These are phyloP conservation scores for Globisporangium solare DNA, from an alignment of 352 stramenopile species.

Conservation along the genomic window DNA sequence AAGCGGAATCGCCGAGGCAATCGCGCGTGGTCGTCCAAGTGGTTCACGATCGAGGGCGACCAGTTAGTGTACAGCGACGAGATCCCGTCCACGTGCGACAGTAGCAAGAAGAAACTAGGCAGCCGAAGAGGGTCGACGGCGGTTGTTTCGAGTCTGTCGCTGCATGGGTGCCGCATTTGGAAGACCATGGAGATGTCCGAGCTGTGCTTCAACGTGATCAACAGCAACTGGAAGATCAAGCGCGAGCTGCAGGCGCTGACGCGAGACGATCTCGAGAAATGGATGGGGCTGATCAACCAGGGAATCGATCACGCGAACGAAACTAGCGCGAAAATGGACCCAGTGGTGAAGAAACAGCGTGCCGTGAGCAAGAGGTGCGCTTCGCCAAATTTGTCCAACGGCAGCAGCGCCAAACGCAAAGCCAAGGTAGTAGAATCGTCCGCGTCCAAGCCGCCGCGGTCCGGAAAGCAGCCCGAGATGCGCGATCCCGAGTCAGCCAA, in stretches of 20 bases:
- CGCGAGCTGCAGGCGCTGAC: conserved; percentile 65
- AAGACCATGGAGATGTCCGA: conserved; percentile 86
- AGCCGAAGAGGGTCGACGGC: conserved; percentile 12
- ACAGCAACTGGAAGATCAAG: conserved; percentile 80
- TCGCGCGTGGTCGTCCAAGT: conserved; percentile 66
- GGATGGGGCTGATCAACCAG: conserved; percentile 73
- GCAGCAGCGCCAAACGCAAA: conserved; percentile 6
- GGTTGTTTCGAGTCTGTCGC: conserved; percentile 47
- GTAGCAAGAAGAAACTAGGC: conserved; percentile 8
- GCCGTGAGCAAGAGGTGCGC: neutral
- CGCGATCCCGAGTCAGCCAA: conserved; percentile 7
- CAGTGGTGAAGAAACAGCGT: neutral
- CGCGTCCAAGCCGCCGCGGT: neutral
- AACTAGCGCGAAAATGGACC: conserved; percentile 1
- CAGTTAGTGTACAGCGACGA: conserved; percentile 72
- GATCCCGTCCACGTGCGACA: conserved; percentile 16
- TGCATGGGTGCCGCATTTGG: conserved; percentile 77
- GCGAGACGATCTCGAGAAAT: conserved; percentile 54
- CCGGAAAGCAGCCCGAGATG: conserved; percentile 14
- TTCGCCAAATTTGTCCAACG: neutral
- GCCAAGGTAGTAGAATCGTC: conserved; percentile 25
- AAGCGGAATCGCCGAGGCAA: conserved; percentile 73
- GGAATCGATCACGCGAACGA: conserved; percentile 75
- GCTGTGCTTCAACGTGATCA: conserved; percentile 71
- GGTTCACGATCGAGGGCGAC: conserved; percentile 64